Evolutionary conservation across 495 filamentous ascomycete genomes (phyloP).

Genomic region (Hypoxylon fuscum): DNA sequence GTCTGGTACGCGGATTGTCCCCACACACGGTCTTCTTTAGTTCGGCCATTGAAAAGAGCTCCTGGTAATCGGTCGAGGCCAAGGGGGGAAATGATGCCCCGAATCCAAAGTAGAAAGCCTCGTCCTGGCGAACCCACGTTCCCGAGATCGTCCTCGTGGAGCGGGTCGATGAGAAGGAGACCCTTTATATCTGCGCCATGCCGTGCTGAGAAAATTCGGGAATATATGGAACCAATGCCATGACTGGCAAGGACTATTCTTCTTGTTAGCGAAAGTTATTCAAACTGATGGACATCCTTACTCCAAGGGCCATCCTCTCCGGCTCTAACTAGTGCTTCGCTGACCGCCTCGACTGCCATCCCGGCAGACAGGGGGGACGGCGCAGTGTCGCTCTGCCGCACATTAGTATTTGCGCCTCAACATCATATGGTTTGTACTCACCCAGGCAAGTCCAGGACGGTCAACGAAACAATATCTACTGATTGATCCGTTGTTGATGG

Average conservation of each 20-base stretch:
- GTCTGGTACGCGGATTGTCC: slow-evolving; percentile 79
- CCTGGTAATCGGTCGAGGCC: slow-evolving; percentile 81
- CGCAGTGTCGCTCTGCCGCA: slow-evolving; percentile 75
- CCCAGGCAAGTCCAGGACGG: slow-evolving; percentile 88
- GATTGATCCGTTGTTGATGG: slow-evolving; percentile 77
- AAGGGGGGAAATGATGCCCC: slow-evolving; percentile 83
- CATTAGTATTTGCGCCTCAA: neutral
- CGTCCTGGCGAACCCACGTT: slow-evolving; percentile 69
- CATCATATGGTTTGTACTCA: slow-evolving; percentile 31
- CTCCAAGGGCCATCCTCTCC: slow-evolving; percentile 86
- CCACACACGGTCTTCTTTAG: slow-evolving; percentile 82
- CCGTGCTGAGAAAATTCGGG: slow-evolving; percentile 85
- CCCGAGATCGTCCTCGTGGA: slow-evolving; percentile 84
- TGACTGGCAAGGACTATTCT: slow-evolving; percentile 61
- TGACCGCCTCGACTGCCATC: slow-evolving; percentile 85
- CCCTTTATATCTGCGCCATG: slow-evolving; percentile 76
- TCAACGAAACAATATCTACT: slow-evolving; percentile 94
- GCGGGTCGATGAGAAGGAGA: slow-evolving; percentile 83
- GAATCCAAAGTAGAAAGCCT: slow-evolving; percentile 86
- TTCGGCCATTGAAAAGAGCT: slow-evolving; percentile 80
- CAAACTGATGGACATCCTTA: slow-evolving; percentile 23
- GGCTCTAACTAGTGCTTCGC: slow-evolving; percentile 80
- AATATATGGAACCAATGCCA: slow-evolving; percentile 85
- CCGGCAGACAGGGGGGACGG: slow-evolving; percentile 92
- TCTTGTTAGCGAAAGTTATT: slow-evolving; percentile 12